Evolutionary conservation across 1,139 yeast genomes (phyloP).

Genomic region (Protomyces pachydermus): DNA sequence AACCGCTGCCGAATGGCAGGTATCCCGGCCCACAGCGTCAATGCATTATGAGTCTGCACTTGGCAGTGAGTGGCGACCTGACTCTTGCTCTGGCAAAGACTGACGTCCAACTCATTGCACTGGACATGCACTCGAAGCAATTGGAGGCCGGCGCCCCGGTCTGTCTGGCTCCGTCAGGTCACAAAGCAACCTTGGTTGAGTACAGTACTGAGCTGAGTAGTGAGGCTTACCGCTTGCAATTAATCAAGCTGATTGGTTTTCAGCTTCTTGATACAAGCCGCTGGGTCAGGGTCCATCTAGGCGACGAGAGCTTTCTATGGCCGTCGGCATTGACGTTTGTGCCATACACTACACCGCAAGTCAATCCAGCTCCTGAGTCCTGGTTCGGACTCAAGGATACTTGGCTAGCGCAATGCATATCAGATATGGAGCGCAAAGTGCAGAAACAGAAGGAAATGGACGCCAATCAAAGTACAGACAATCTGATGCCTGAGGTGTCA

Average conservation of each 20-base stretch:
- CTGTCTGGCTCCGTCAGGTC: neutral
- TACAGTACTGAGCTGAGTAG: neutral
- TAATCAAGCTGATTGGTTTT: neutral
- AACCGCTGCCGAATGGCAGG: neutral
- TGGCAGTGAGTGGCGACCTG: neutral
- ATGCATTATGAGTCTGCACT: neutral
- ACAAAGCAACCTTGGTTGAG: neutral
- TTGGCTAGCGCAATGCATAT: neutral
- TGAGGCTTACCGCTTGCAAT: neutral
- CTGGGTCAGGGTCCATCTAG: neutral
- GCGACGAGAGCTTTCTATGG: neutral
- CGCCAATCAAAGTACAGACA: neutral
- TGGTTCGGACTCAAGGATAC: neutral
- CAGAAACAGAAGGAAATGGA: neutral
- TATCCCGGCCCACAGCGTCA: neutral
- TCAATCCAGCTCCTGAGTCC: neutral
- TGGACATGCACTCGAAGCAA: neutral
- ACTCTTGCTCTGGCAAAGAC: neutral
- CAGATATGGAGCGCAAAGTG: neutral
- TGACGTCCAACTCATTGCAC: neutral
- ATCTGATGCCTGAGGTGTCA: neutral
- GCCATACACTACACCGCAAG: neutral
- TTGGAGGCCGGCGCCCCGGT: neutral
- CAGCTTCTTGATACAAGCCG: neutral
- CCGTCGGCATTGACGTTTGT: neutral